Conservation (phyloP, 345 rosid genomes). For the Atalantia buxifolia region DNA sequence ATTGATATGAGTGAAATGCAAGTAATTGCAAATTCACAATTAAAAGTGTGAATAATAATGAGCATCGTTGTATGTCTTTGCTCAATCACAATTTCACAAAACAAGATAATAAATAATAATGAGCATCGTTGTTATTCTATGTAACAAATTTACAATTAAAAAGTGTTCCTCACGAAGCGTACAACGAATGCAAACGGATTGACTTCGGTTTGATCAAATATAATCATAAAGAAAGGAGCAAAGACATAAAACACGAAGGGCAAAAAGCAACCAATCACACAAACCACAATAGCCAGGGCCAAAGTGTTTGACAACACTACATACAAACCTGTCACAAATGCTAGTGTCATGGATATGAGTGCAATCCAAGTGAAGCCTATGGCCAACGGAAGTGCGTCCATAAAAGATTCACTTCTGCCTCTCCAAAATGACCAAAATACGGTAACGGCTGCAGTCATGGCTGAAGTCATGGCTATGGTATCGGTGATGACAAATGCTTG, state of each 20-base stretch:
- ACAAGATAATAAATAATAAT: neutral
- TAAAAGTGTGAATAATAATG: no score
- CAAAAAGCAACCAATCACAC: neutral
- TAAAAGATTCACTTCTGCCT: neutral
- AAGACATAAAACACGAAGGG: neutral
- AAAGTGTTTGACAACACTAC: neutral
- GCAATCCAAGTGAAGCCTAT: constrained; percentile 11
- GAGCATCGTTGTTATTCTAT: neutral
- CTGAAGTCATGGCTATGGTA: constrained; percentile 6
- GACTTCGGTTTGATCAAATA: neutral
- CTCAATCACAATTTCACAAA: no score
- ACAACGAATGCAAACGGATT: neutral
- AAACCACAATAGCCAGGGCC: constrained; percentile 3
- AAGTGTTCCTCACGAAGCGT: neutral
- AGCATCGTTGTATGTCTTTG: no score
- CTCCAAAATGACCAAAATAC: constrained; percentile 8
- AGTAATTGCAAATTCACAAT: no score
- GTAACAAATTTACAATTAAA: neutral
- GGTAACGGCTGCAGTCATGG: constrained; percentile 5
- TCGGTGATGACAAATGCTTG: constrained; percentile 10
- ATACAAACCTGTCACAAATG: constrained; percentile 16
- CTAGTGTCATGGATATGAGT: constrained; percentile 18
- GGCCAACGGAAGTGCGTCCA: constrained; percentile 1
- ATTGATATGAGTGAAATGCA: no score
- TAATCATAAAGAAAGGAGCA: neutral